Evolutionary conservation across 2,329 filamentous ascomycete genomes (phyloP).

Genomic region (Xylaria hypoxylon): DNA sequence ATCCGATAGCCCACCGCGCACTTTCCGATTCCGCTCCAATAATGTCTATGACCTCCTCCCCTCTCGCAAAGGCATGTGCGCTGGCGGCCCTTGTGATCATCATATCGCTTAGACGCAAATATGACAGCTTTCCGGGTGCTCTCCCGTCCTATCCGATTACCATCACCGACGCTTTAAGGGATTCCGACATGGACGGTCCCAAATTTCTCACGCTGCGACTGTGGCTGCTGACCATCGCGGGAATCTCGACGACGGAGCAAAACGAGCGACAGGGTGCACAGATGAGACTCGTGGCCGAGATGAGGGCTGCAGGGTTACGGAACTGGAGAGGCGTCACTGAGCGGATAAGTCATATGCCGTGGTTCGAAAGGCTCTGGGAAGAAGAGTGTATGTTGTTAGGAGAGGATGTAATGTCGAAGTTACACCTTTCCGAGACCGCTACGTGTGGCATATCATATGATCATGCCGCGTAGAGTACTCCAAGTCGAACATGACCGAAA

Average conservation of each 20-base stretch:
- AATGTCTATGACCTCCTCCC: conserved; percentile 25
- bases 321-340: conserved; percentile 32
- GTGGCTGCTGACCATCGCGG: conserved; percentile 33
- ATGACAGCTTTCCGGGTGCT: conserved; percentile 35
- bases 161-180: conserved; percentile 31
- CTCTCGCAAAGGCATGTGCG: conserved; percentile 34
- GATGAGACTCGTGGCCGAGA: conserved; percentile 33
- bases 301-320: conserved; percentile 31
- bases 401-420: conserved; percentile 34
- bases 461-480: conserved; percentile 29
- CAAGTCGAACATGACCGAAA: conserved; percentile 24
- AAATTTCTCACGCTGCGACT: conserved; percentile 31
- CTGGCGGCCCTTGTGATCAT: conserved; percentile 36
- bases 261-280: conserved; percentile 30
- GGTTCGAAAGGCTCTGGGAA: conserved; percentile 36
- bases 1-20: conserved; percentile 38
- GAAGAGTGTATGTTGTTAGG: conserved; percentile 36
- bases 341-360: conserved; percentile 36
- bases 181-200: conserved; percentile 23
- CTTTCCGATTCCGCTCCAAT: conserved; percentile 35
- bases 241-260: conserved; percentile 27
- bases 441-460: conserved; percentile 27
- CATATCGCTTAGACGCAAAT: conserved; percentile 37
- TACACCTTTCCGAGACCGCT: conserved; percentile 29
- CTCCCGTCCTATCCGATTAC: conserved; percentile 36